A percentile compares a stretch with the other conserved stretches of the same genome.
These are phyloP conservation scores for Dillenia turbinata DNA, from an alignment of 164 flowering plant genomes.

Conservation along the genomic window DNA sequence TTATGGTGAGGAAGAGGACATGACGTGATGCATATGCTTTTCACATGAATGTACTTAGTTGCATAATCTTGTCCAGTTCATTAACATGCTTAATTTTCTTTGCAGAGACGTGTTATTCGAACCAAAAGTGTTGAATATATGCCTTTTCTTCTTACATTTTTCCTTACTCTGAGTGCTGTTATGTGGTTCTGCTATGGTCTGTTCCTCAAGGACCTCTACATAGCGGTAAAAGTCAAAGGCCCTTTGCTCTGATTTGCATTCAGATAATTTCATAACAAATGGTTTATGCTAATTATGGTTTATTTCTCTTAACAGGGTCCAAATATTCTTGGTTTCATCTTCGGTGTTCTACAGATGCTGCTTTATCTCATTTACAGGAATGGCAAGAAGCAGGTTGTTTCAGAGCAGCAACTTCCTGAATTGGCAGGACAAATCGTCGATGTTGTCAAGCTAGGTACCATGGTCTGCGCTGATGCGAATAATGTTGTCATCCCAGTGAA, in stretches of 20 bases:
- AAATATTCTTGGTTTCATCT: slow-evolving; percentile 54
- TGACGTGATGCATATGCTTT: too few species aligned
- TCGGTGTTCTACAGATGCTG: slow-evolving; percentile 58
- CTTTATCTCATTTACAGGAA: slow-evolving; percentile 45
- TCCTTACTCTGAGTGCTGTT: slow-evolving; percentile 13
- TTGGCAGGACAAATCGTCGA: slow-evolving; percentile 11
- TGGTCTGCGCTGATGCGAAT: slow-evolving; percentile 23
- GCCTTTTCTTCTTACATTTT: slow-evolving; percentile 17
- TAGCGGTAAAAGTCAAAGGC: slow-evolving; percentile 6
- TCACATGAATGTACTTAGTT: too few species aligned
- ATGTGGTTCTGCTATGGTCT: slow-evolving; percentile 18
- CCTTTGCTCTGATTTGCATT: too few species aligned
- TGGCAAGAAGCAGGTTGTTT: slow-evolving; percentile 14
- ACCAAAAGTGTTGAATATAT: slow-evolving; percentile 23
- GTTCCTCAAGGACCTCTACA: slow-evolving; percentile 17
- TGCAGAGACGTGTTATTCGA: slow-evolving; percentile 20
- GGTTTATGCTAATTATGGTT: neutral
- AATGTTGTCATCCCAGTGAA: slow-evolving; percentile 6
- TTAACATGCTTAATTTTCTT: neutral
- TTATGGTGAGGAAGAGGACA: slow-evolving; percentile 11
- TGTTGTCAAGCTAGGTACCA: slow-evolving; percentile 2
- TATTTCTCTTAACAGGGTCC: slow-evolving; percentile 38
- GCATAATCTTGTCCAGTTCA: neutral
- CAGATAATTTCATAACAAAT: too few species aligned
- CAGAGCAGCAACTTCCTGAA: slow-evolving; percentile 15